Conservation (phyloP, 2,329 filamentous ascomycete genomes). For the Gremmenia infestans region DNA sequence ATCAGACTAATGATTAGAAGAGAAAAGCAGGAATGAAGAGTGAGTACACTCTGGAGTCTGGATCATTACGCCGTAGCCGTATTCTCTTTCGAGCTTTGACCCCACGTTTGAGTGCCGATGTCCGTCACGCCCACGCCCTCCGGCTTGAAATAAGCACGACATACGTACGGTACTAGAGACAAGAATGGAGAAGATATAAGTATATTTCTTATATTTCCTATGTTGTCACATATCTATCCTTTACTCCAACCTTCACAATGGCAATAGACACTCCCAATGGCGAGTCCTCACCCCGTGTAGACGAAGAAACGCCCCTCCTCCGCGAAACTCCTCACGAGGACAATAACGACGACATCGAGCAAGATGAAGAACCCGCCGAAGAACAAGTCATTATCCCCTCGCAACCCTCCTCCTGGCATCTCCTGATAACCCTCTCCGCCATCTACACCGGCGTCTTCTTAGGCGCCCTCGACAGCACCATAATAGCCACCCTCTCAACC, state of each 20-base stretch:
- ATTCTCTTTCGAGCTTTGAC: no score
- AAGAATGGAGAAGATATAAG: not conserved
- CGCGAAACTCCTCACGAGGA: conserved; percentile 13
- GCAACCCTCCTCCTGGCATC: conserved; percentile 42
- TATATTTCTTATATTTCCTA: not conserved
- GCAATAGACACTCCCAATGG: conserved; percentile 8
- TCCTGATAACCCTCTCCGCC: conserved; percentile 50
- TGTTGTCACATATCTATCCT: not conserved
- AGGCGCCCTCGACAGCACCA: conserved; percentile 67
- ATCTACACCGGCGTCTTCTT: conserved; percentile 59
- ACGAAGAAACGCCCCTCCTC: conserved; percentile 29
- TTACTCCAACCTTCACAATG: not conserved
- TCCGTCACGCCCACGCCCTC: no score
- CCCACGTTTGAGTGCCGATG: no score
- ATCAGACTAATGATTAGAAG: not conserved
- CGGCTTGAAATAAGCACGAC: no score
- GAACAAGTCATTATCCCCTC: conserved; percentile 39
- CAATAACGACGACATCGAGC: not conserved
- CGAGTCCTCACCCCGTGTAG: not conserved
- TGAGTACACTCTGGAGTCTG: no score
- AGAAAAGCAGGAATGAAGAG: not conserved
- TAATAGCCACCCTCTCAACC: conserved; percentile 78
- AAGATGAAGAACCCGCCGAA: not conserved
- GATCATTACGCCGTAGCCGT: no score
- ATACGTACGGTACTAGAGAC: no score